Conservation (phyloP, 2,329 filamentous ascomycete genomes). For the Cercospora sojina region DNA sequence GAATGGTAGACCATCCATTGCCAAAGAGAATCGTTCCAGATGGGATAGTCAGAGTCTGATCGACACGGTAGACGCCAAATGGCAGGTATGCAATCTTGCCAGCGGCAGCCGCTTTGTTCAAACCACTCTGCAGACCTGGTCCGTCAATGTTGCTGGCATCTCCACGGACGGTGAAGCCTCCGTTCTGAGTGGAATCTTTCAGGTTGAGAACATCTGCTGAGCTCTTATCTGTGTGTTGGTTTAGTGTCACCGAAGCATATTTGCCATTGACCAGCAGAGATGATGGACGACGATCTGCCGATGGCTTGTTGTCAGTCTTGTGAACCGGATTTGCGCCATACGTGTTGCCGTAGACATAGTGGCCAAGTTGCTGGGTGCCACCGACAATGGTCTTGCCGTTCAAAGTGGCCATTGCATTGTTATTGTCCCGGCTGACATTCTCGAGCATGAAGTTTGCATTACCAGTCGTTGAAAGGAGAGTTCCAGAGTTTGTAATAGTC, state of each 20-base stretch:
- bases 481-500: slow-evolving; percentile 14
- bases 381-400: slow-evolving; percentile 9
- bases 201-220: slow-evolving; percentile 20
- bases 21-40: slow-evolving; percentile 54
- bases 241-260: slow-evolving; percentile 10
- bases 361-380: slow-evolving; percentile 4
- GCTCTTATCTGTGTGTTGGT: slow-evolving; percentile 11
- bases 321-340: slow-evolving; percentile 21
- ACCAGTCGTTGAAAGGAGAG: slow-evolving; percentile 14
- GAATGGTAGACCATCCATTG: slow-evolving; percentile 53
- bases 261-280: slow-evolving; percentile 1
- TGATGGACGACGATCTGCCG: slow-evolving; percentile 2
- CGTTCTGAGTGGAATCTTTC: slow-evolving; percentile 17
- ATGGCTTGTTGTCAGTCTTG: slow-evolving; percentile 5
- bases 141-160: slow-evolving; percentile 40
- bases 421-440: slow-evolving; percentile 15
- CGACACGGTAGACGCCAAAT: slow-evolving; percentile 46
- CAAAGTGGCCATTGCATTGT: slow-evolving; percentile 13
- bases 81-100: slow-evolving; percentile 45
- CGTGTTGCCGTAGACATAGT: slow-evolving; percentile 24
- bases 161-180: slow-evolving; percentile 34
- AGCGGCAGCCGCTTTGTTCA: slow-evolving; percentile 13
- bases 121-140: slow-evolving; percentile 22
- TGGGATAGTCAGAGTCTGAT: slow-evolving; percentile 48
- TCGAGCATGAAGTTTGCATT: slow-evolving; percentile 25